Evolutionary conservation across 495 filamentous ascomycete genomes (phyloP).

Genomic region (Penicillium pulvis): DNA sequence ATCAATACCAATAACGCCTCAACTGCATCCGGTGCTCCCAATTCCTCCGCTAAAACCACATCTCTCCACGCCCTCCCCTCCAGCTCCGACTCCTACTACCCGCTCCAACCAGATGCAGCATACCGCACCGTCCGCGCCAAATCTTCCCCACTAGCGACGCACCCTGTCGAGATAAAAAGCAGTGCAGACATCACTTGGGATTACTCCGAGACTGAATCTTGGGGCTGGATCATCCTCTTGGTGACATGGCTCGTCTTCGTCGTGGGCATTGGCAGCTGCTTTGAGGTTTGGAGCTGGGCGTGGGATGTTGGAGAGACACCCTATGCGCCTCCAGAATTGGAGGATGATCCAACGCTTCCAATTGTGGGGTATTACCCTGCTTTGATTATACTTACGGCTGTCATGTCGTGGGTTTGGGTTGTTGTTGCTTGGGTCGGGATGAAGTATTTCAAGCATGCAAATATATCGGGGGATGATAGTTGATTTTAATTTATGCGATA

Average conservation of each 20-base stretch:
- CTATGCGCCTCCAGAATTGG: slow-evolving; percentile 87
- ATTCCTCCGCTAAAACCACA: slow-evolving; percentile 16
- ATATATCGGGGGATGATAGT: slow-evolving; percentile 66
- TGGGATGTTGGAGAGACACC: slow-evolving; percentile 98
- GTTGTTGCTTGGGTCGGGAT: slow-evolving; percentile 96
- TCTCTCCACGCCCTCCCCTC: slow-evolving; percentile 46
- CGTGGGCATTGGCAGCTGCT: slow-evolving; percentile 89
- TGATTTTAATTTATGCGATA: slow-evolving; percentile 23
- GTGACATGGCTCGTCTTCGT: slow-evolving; percentile 95
- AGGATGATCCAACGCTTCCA: slow-evolving; percentile 89
- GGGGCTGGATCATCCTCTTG: slow-evolving; percentile 90
- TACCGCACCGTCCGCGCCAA: slow-evolving; percentile 53
- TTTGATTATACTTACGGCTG: slow-evolving; percentile 83
- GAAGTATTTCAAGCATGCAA: slow-evolving; percentile 99
- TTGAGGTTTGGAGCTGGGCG: slow-evolving; percentile 99
- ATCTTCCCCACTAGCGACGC: slow-evolving; percentile 58
- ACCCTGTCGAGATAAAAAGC: slow-evolving; percentile 37
- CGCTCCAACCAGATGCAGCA: slow-evolving; percentile 36
- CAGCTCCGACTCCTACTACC: slow-evolving; percentile 70
- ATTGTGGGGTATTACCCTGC: slow-evolving; percentile 98
- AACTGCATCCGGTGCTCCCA: slow-evolving; percentile 30
- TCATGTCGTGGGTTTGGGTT: slow-evolving; percentile 99
- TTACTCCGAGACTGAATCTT: slow-evolving; percentile 92
- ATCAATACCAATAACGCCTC: slow-evolving; percentile 29
- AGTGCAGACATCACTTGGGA: slow-evolving; percentile 63